Percentiles rank a stretch among this genome's conserved stretches.
Conservation (phyloP, 805 yeast genomes). For the Ogataea kodamae region DNA sequence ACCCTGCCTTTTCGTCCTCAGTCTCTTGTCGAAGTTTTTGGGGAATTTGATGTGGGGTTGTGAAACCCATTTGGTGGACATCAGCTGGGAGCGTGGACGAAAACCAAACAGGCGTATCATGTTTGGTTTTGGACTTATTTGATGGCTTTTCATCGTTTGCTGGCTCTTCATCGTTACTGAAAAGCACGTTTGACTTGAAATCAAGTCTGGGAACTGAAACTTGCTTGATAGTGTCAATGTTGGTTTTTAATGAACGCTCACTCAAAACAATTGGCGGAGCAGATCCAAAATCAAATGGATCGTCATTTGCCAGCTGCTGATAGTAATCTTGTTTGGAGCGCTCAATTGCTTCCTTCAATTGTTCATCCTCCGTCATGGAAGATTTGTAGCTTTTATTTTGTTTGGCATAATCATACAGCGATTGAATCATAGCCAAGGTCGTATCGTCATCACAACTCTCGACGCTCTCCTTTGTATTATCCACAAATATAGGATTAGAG, state of each 20-base stretch:
- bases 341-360: conserved; percentile 44
- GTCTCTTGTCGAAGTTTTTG: too few species aligned
- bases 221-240: conserved; percentile 8
- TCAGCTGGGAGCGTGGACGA: conserved; percentile 3
- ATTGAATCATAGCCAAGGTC: conserved; percentile 29
- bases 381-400: conserved; percentile 23
- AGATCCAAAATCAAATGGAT: conserved; percentile 5
- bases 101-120: conserved; percentile 26
- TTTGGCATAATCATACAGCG: conserved; percentile 32
- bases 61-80: conserved; percentile 4
- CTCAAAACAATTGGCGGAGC: conserved; percentile 24
- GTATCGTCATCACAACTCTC: conserved; percentile 17
- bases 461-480: conserved; percentile 3
- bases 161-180: conserved; percentile 1
- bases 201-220: conserved; percentile 15
- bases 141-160: conserved; percentile 1
- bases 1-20: conserved; percentile 45
- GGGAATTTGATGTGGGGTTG: too few species aligned
- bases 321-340: conserved; percentile 43
- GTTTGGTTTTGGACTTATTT: conserved; percentile 1
- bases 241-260: conserved; percentile 18
- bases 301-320: conserved; percentile 16
- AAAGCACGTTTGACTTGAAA: conserved; percentile 14
- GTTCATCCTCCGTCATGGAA: conserved; percentile 25
- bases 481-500: conserved; percentile 20